Conservation (phyloP, 1,139 yeast species). For the Geotrichum restrictum region DNA sequence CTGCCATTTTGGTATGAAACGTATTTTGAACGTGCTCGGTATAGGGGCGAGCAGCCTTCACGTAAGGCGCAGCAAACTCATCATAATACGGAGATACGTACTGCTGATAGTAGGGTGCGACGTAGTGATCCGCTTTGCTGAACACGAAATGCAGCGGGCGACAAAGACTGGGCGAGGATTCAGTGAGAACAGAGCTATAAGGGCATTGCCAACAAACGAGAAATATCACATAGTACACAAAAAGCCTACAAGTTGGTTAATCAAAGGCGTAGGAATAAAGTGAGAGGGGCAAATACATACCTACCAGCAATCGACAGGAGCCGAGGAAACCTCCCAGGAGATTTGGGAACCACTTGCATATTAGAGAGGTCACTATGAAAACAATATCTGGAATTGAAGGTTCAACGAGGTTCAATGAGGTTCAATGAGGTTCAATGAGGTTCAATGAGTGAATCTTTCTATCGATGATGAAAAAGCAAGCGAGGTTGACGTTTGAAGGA, state of each 20-base stretch:
- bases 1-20: conserved; percentile 1
- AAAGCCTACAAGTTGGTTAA: conserved; percentile 22
- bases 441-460: too few species aligned
- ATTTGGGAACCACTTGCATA: too few species aligned
- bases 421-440: too few species aligned
- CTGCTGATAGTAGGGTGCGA: conserved; percentile 8
- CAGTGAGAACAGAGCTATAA: conserved; percentile 20
- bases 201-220: conserved; percentile 33
- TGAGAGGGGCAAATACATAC: background rate
- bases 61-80: conserved; percentile 15
- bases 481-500: too few species aligned
- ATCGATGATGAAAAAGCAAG: too few species aligned
- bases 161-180: conserved; percentile 27
- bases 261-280: background rate
- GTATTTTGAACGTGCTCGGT: conserved; percentile 21
- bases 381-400: too few species aligned
- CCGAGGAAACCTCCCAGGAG: background rate
- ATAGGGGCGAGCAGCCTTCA: conserved; percentile 26
- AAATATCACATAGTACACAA: conserved; percentile 30
- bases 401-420: too few species aligned
- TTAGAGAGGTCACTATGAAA: background rate
- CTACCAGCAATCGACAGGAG: background rate
- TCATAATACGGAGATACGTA: conserved; percentile 17
- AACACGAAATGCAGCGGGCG: conserved; percentile 26
- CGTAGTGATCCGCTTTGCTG: conserved; percentile 23